Conservation (phyloP, 306 rosid genomes). For the Styphnolobium japonicum region DNA sequence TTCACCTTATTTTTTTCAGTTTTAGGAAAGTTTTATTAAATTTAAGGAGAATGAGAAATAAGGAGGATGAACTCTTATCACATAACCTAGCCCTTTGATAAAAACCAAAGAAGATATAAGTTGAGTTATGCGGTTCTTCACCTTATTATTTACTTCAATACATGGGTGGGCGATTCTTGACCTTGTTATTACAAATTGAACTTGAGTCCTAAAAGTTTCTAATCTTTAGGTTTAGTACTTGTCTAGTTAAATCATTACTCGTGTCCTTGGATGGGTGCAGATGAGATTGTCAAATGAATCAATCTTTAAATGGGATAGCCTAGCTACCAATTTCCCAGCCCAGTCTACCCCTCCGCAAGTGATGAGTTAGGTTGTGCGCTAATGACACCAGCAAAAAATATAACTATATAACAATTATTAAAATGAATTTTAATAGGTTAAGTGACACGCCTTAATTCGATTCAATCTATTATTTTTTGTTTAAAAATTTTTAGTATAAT, state of each 20-base stretch:
- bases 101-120: too few species aligned
- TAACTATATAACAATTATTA: not conserved
- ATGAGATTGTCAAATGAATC: not conserved
- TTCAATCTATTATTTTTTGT: not conserved
- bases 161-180: too few species aligned
- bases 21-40: too few species aligned
- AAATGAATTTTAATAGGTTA: not conserved
- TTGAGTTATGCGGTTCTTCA: too few species aligned
- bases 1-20: too few species aligned
- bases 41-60: too few species aligned
- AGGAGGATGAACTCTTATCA: too few species aligned
- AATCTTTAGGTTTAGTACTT: not conserved
- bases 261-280: not conserved
- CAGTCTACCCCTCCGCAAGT: not conserved
- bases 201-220: not conserved
- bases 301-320: not conserved
- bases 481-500: not conserved
- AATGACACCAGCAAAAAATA: not conserved
- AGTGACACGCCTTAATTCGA: not conserved
- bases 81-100: too few species aligned
- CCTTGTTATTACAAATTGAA: not conserved
- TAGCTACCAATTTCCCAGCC: not conserved
- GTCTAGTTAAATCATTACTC: not conserved
- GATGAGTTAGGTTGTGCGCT: not conserved
- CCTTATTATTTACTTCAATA: too few species aligned